These are phyloP conservation scores for Metarhizium guizhouense DNA, from an alignment of 2,329 filamentous ascomycete species.

Conservation along the genomic window DNA sequence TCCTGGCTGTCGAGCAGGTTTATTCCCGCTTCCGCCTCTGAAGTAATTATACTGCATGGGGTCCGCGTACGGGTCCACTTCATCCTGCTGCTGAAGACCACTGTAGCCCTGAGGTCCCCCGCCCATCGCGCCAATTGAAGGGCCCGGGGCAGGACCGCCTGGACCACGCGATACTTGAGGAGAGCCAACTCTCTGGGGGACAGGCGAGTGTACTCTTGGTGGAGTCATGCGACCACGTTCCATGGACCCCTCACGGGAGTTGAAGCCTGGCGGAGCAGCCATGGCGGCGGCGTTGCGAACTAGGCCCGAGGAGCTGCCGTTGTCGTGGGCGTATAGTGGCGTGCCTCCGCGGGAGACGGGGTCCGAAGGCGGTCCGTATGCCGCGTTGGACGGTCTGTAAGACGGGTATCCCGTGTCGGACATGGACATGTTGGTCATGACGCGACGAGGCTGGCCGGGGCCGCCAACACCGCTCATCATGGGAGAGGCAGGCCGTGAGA, in stretches of 20 bases:
- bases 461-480: slow-evolving; percentile 19
- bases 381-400: slow-evolving; percentile 12
- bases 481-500: slow-evolving; percentile 45
- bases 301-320: slow-evolving; percentile 44
- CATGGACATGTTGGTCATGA: slow-evolving; percentile 8
- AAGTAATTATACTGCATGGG: slow-evolving; percentile 51
- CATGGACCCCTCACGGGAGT: slow-evolving; percentile 13
- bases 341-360: slow-evolving; percentile 28
- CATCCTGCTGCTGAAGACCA: slow-evolving; percentile 45
- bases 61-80: slow-evolving; percentile 27
- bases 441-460: slow-evolving; percentile 18
- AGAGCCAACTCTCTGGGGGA: slow-evolving; percentile 1
- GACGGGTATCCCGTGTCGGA: slow-evolving; percentile 18
- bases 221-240: slow-evolving; percentile 17
- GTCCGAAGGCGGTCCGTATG: slow-evolving; percentile 9
- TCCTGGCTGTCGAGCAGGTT: slow-evolving; percentile 21
- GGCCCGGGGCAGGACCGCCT: slow-evolving; percentile 22
- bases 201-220: slow-evolving; percentile 10
- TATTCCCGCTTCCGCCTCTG: slow-evolving; percentile 26
- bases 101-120: slow-evolving; percentile 53
- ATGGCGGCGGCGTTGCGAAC: slow-evolving; percentile 44
- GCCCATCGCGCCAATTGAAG: slow-evolving; percentile 42
- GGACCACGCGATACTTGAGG: background rate
- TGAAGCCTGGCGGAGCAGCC: slow-evolving; percentile 19
- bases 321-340: slow-evolving; percentile 40